Evolutionary conservation across 495 filamentous ascomycete species (phyloP).

Genomic region (Aspergillus wentii): DNA sequence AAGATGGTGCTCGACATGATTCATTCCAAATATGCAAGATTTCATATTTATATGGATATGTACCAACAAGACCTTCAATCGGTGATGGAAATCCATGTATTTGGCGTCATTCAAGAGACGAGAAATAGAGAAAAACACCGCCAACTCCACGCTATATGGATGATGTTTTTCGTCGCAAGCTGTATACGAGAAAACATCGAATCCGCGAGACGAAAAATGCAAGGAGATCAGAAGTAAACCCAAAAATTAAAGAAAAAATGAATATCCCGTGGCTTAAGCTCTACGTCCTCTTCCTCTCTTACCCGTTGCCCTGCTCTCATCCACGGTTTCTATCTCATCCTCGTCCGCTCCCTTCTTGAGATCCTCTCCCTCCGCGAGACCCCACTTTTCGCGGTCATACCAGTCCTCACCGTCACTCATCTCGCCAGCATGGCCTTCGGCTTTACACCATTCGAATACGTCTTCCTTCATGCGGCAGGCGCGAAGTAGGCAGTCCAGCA

Average conservation of each 20-base stretch:
- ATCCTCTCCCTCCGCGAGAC: slow-evolving; percentile 63
- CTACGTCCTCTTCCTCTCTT: slow-evolving; percentile 47
- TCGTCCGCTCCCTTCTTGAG: slow-evolving; percentile 90
- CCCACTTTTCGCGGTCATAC: slow-evolving; percentile 91
- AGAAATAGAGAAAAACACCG: slow-evolving; percentile 6
- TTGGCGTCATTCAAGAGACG: background rate
- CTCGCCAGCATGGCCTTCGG: slow-evolving; percentile 81
- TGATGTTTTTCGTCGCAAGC: slow-evolving; percentile 1
- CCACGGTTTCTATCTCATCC: slow-evolving; percentile 73
- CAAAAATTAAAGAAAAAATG: background rate
- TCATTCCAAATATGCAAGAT: too few species aligned
- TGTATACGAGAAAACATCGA: slow-evolving; percentile 1
- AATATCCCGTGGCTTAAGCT: slow-evolving; percentile 13
- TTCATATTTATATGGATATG: too few species aligned
- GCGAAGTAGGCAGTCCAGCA: slow-evolving; percentile 70
- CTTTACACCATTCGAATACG: slow-evolving; percentile 81
- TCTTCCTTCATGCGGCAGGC: slow-evolving; percentile 74
- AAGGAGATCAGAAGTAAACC: background rate
- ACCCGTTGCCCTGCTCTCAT: slow-evolving; percentile 72
- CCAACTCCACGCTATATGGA: slow-evolving; percentile 21
- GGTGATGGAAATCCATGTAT: too few species aligned
- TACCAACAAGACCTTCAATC: too few species aligned
- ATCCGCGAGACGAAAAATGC: slow-evolving; percentile 1
- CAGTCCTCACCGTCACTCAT: slow-evolving; percentile 94
- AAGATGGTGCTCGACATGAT: too few species aligned